Percentiles rank a stretch among this genome's conserved stretches.
These are phyloP conservation scores for Schizothecium vesticola DNA, from an alignment of 495 filamentous ascomycete species.

Conservation along the genomic window DNA sequence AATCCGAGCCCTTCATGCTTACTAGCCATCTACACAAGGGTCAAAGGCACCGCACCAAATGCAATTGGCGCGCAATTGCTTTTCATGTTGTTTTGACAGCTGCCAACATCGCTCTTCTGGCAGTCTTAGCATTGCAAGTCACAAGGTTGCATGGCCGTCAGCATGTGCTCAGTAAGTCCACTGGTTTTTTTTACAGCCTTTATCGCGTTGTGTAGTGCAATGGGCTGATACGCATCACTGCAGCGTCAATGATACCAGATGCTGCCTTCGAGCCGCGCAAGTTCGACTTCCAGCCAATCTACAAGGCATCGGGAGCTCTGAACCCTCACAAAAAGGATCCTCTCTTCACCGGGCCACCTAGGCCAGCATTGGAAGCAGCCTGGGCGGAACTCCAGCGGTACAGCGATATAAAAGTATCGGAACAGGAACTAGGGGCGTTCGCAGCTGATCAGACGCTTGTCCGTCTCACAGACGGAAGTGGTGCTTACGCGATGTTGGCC, in stretches of 20 bases:
- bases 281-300: slow-evolving; percentile 1
- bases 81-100: neutral
- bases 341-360: slow-evolving; percentile 4
- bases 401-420: neutral
- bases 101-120: slow-evolving; percentile 1
- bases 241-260: neutral
- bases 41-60: neutral
- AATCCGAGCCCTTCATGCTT: neutral
- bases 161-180: too few species aligned
- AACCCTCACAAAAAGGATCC: neutral
- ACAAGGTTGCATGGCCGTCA: too few species aligned
- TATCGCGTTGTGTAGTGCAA: too few species aligned
- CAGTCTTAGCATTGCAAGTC: too few species aligned
- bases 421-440: slow-evolving; percentile 3
- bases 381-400: slow-evolving; percentile 3
- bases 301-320: neutral
- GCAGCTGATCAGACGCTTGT: slow-evolving; percentile 1
- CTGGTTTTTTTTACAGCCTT: too few species aligned
- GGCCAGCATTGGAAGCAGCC: slow-evolving; percentile 2
- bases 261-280: neutral
- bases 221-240: neutral
- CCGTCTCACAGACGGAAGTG: slow-evolving; percentile 4
- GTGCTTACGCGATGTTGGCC: slow-evolving; percentile 1
- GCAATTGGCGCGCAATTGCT: slow-evolving; percentile 4
- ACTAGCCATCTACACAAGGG: too few species aligned